These are phyloP conservation scores for Thymus quinquecostatus DNA, from an alignment of 257 asterid genomes.

Conservation along the genomic window DNA sequence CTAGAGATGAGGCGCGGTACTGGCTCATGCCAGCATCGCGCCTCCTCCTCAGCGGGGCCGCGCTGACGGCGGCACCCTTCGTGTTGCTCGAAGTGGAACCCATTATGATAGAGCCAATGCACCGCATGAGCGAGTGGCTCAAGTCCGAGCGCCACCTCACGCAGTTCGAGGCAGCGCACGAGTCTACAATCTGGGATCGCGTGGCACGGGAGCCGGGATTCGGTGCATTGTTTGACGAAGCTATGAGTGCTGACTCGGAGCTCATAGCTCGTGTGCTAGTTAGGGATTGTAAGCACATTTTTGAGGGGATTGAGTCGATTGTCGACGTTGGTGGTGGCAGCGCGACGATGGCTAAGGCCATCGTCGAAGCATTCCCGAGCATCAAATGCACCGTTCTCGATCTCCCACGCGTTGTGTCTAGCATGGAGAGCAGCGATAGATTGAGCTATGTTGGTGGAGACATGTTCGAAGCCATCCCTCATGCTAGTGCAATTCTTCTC, in stretches of 20 bases:
- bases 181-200: conserved; percentile 1
- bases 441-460: conserved; percentile 27
- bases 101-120: neutral
- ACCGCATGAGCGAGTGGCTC: conserved; percentile 13
- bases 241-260: conserved; percentile 4
- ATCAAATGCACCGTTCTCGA: conserved; percentile 27
- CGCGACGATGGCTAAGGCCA: conserved; percentile 5
- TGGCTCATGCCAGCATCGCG: conserved; percentile 19
- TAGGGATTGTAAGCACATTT: conserved; percentile 14
- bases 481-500: conserved; percentile 27
- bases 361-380: neutral
- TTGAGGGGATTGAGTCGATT: neutral
- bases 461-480: conserved; percentile 33
- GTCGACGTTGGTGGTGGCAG: conserved; percentile 28
- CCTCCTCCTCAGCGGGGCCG: conserved; percentile 1
- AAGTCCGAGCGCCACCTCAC: neutral
- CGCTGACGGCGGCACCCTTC: neutral
- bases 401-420: conserved; percentile 34
- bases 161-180: neutral
- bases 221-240: neutral
- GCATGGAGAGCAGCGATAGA: conserved; percentile 26
- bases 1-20: conserved; percentile 14
- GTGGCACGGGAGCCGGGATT: neutral
- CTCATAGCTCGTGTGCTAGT: neutral
- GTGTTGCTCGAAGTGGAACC: neutral